Conservation (phyloP, 371 early-diverging fungal genomes). For the Circinella umbellata region DNA sequence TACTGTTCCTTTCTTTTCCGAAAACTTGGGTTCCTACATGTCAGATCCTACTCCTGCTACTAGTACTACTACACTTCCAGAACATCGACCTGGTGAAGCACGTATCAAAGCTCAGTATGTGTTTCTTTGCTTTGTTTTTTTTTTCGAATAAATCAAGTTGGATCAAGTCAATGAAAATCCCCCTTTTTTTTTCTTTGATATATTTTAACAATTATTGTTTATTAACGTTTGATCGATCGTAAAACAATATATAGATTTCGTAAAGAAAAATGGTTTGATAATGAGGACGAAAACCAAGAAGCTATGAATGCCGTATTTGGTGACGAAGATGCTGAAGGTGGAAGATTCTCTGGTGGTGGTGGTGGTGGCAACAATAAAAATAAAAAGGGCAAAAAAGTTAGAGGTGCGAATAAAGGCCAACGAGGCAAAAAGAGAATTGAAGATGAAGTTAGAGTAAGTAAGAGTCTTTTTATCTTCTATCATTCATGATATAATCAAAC, state of each 20-base stretch:
- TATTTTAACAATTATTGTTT: neutral
- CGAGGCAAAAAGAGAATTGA: conserved; percentile 46
- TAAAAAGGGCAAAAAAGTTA: conserved; percentile 15
- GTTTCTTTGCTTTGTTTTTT: neutral
- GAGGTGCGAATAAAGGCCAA: conserved; percentile 46
- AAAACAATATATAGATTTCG: conserved; percentile 29
- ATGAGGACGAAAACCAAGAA: conserved; percentile 25
- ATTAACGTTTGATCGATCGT: neutral
- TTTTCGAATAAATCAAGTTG: neutral
- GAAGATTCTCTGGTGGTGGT: conserved; percentile 25
- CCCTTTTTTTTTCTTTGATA: no score
- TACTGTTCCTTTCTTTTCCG: neutral
- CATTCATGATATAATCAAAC: no score
- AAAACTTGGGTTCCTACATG: neutral
- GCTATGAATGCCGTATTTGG: conserved; percentile 22
- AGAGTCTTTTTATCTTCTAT: neutral
- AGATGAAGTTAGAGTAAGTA: conserved; percentile 36
- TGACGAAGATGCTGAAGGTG: conserved; percentile 33
- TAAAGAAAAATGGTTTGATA: conserved; percentile 48
- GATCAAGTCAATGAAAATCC: neutral
- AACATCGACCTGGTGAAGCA: conserved; percentile 16
- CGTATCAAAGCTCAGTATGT: conserved; percentile 25
- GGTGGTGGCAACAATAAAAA: conserved; percentile 15
- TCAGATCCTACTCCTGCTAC: neutral
- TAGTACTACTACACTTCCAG: neutral